A percentile compares a stretch with the other conserved stretches of the same genome.
Conservation (phyloP, 2,329 filamentous ascomycete genomes). For the Acrocalymma vagum region DNA sequence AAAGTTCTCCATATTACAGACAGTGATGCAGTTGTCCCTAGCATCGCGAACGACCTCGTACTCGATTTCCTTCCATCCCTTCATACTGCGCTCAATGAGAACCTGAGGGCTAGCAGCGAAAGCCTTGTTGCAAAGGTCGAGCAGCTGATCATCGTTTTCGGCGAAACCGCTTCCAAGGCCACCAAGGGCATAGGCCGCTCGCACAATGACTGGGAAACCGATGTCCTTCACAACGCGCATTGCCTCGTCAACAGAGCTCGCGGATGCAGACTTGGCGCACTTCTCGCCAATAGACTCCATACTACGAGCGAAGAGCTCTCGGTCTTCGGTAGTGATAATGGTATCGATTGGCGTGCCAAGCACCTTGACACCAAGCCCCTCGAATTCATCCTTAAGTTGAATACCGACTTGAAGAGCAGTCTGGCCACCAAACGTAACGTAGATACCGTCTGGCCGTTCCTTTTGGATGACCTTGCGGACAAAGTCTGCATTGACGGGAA, state of each 20-base stretch:
- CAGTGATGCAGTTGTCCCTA: constrained; percentile 97
- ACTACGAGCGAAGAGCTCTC: constrained; percentile 94
- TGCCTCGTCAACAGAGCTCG: constrained; percentile 87
- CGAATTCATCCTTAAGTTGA: constrained; percentile 96
- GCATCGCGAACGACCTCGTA: constrained; percentile 97
- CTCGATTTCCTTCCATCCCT: constrained; percentile 99
- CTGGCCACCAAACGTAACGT: constrained; percentile 97
- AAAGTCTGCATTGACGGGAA: constrained; percentile 95
- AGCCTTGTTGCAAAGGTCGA: constrained; percentile 91
- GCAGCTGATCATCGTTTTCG: constrained; percentile 81
- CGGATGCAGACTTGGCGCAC: constrained; percentile 96
- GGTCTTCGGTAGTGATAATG: constrained; percentile 98
- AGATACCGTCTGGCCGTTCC: constrained; percentile 95
- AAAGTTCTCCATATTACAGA: constrained; percentile 99
- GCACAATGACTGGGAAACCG: constrained; percentile 95
- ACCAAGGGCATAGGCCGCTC: constrained; percentile 94
- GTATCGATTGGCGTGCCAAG: constrained; percentile 96
- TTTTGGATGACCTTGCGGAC: constrained; percentile 97
- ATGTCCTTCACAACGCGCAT: constrained; percentile 88
- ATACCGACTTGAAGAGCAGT: constrained; percentile 97
- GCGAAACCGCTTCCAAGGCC: constrained; percentile 96
- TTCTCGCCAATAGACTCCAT: constrained; percentile 99
- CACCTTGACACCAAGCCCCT: constrained; percentile 89
- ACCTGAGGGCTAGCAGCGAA: constrained; percentile 96
- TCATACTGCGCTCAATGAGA: constrained; percentile 97